phyloP scores from a whole-genome alignment of 1,139 yeast species.

The Kodamaea arcana region DNA sequence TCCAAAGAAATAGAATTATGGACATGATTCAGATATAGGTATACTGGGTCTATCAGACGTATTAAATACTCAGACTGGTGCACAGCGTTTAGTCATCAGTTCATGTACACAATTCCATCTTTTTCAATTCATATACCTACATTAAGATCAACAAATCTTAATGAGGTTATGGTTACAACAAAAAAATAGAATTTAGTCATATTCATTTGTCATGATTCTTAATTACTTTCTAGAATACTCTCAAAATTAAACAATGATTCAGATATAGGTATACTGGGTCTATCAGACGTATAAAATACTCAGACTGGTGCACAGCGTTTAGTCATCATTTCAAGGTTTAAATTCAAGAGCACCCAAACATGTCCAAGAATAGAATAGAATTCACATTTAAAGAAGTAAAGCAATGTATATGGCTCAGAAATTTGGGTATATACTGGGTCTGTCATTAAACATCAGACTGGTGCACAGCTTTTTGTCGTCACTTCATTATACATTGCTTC shows the following conservation, averaged over 20 bases:
- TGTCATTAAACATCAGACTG: constrained; percentile 51
- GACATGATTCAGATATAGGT: constrained; percentile 41
- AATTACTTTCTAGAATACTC: too few species aligned
- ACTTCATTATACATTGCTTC: constrained; percentile 13
- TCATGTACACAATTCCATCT: constrained; percentile 9
- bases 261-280: constrained; percentile 49
- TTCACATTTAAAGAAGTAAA: constrained; percentile 10
- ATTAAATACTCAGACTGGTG: constrained; percentile 50
- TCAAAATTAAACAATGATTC: constrained; percentile 22
- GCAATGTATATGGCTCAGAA: constrained; percentile 27
- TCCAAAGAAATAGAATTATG: constrained; percentile 10
- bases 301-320: constrained; percentile 55
- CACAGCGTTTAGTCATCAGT: constrained; percentile 50
- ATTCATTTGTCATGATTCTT: too few species aligned
- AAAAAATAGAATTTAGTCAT: too few species aligned
- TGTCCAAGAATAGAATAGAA: constrained; percentile 2
- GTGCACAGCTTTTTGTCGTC: constrained; percentile 53
- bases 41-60: constrained; percentile 44
- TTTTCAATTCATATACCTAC: too few species aligned
- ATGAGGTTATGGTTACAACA: not conserved
- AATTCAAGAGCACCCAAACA: not conserved
- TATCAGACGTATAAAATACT: constrained; percentile 40
- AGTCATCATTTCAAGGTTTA: constrained; percentile 31
- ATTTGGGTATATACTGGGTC: constrained; percentile 50
- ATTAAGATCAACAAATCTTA: constrained; percentile 15